Percentiles rank a stretch among this genome's conserved stretches.
Conservation (phyloP, 305 asterid species). For the Solanum chacoense region DNA sequence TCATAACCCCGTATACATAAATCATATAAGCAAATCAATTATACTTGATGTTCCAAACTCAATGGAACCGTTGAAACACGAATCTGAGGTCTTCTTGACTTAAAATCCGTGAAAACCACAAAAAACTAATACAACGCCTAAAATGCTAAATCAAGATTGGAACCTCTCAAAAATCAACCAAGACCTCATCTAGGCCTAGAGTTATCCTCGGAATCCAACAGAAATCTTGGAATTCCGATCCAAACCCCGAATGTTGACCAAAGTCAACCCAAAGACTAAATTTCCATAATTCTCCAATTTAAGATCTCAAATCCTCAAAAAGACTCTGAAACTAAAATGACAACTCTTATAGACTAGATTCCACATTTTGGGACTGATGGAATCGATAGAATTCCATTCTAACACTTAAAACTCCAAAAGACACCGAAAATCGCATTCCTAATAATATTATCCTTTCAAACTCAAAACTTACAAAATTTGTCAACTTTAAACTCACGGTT, state of each 20-base stretch:
- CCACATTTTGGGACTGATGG: neutral
- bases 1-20: no score
- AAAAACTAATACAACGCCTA: neutral
- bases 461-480: no score
- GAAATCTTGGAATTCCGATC: neutral
- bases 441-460: no score
- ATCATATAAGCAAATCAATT: no score
- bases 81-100: neutral
- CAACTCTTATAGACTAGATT: neutral
- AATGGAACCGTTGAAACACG: neutral
- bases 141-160: neutral
- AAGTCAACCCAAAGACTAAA: neutral
- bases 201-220: neutral
- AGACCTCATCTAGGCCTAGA: neutral
- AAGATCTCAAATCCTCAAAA: neutral
- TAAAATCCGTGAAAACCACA: neutral
- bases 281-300: no score
- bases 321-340: neutral
- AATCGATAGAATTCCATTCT: no score
- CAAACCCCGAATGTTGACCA: neutral
- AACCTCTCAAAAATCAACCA: neutral
- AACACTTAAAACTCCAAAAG: neutral
- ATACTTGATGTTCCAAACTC: neutral
- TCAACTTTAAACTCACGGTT: neutral
- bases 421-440: neutral